Percentiles rank a stretch among this genome's conserved stretches.
These are phyloP conservation scores for Vitis rotundifolia DNA, from an alignment of 164 flowering plant genomes.

Conservation along the genomic window DNA sequence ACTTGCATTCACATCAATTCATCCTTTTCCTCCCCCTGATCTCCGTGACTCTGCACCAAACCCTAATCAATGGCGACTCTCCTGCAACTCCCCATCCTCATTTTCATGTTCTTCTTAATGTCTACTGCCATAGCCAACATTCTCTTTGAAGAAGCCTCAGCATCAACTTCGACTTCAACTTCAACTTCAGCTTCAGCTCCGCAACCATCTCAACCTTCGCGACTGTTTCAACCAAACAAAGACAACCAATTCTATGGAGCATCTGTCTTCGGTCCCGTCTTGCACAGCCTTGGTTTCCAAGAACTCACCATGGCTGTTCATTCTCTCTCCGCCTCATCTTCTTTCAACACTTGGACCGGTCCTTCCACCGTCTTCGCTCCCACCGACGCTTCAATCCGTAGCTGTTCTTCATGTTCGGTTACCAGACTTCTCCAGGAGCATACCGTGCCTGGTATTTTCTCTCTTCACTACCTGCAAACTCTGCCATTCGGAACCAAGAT, in stretches of 20 bases:
- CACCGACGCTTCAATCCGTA: slow-evolving; percentile 47
- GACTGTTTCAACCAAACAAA: background rate
- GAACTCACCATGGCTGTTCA: slow-evolving; percentile 48
- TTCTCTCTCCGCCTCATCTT: slow-evolving; percentile 29
- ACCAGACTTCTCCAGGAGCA: slow-evolving; percentile 60
- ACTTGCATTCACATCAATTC: too few species aligned
- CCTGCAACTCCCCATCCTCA: background rate
- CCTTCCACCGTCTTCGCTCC: slow-evolving; percentile 68
- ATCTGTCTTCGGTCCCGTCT: slow-evolving; percentile 34
- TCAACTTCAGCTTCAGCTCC: too few species aligned
- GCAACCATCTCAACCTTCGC: background rate
- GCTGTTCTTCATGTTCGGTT: slow-evolving; percentile 50
- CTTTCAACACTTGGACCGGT: slow-evolving; percentile 33
- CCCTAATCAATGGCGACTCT: background rate
- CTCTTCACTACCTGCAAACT: slow-evolving; percentile 37
- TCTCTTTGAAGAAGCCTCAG: background rate
- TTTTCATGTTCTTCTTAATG: background rate
- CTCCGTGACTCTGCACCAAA: too few species aligned
- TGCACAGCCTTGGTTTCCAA: slow-evolving; percentile 49
- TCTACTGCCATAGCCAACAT: too few species aligned
- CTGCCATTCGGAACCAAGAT: slow-evolving; percentile 65
- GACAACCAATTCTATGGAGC: background rate
- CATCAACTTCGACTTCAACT: background rate
- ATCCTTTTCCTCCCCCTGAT: too few species aligned
- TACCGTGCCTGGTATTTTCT: slow-evolving; percentile 59